Conservation (phyloP, 306 rosid genomes). For the Clitoria ternatea region DNA sequence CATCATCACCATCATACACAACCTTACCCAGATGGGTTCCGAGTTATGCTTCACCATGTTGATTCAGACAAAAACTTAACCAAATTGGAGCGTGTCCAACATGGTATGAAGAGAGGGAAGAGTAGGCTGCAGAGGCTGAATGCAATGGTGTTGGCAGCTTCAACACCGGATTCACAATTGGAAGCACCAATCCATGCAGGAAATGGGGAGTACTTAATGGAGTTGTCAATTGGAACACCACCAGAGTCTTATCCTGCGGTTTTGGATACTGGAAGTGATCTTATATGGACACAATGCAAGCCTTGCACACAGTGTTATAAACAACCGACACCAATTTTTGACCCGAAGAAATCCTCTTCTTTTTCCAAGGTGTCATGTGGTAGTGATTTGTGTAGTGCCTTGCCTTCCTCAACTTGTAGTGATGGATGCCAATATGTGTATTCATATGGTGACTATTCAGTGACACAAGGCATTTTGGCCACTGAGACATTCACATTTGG, state of each 20-base stretch:
- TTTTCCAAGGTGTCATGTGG: constrained; percentile 55
- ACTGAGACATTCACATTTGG: constrained; percentile 75
- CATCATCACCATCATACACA: not conserved
- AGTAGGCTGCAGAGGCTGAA: constrained; percentile 51
- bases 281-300: constrained; percentile 84
- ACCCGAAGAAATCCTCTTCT: constrained; percentile 59
- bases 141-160: constrained; percentile 40
- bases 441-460: constrained; percentile 72
- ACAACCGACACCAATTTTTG: constrained; percentile 69
- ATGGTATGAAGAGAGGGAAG: constrained; percentile 50
- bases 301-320: constrained; percentile 67
- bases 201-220: constrained; percentile 68
- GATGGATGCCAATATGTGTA: constrained; percentile 61
- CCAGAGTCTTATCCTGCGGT: constrained; percentile 57
- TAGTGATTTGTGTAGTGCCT: constrained; percentile 41
- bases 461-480: constrained; percentile 63
- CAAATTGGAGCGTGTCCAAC: constrained; percentile 57
- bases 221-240: constrained; percentile 68
- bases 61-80: constrained; percentile 69
- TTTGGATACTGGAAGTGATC: constrained; percentile 87
- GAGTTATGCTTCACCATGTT: constrained; percentile 56
- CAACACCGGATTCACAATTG: constrained; percentile 16
- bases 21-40: constrained; percentile 31
- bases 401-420: constrained; percentile 53
- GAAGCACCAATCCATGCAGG: constrained; percentile 57